These are phyloP conservation scores for Posidonia oceanica DNA, from an alignment of 116 monocot species.

Conservation along the genomic window DNA sequence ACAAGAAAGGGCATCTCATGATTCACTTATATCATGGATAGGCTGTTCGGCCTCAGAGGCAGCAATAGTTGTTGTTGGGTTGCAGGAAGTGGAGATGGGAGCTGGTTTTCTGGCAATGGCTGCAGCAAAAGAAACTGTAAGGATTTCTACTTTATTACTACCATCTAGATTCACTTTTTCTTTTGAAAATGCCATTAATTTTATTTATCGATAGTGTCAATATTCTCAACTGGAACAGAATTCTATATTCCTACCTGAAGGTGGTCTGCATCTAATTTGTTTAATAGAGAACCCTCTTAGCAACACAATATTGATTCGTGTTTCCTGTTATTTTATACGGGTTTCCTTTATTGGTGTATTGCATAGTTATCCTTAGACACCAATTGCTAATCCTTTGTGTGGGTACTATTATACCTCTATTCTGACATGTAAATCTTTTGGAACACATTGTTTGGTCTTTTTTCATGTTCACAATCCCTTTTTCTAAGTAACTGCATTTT, in stretches of 20 bases:
- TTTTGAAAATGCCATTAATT: neutral
- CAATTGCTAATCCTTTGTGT: too few species aligned
- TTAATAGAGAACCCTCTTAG: too few species aligned
- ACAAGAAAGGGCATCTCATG: constrained; percentile 58
- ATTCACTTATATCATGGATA: constrained; percentile 55
- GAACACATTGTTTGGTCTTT: neutral
- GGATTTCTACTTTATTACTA: neutral
- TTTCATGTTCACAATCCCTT: neutral
- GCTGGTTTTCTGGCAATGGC: constrained; percentile 79
- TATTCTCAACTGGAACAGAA: too few species aligned
- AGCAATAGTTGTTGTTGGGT: constrained; percentile 52
- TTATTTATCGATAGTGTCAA: too few species aligned
- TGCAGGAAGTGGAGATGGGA: constrained; percentile 88
- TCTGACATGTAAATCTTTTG: too few species aligned
- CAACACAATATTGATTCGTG: too few species aligned
- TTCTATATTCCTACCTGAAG: too few species aligned
- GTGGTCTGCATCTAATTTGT: too few species aligned
- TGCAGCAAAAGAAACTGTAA: constrained; percentile 78
- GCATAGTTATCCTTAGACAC: too few species aligned
- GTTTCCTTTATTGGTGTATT: too few species aligned
- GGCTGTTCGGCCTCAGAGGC: constrained; percentile 38
- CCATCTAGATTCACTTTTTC: neutral
- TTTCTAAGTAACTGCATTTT: neutral
- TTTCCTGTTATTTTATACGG: too few species aligned
- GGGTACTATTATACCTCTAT: too few species aligned